These are phyloP conservation scores for Coemansia pectinata DNA, from an alignment of 192 early-diverging fungal species.

Conservation along the genomic window DNA sequence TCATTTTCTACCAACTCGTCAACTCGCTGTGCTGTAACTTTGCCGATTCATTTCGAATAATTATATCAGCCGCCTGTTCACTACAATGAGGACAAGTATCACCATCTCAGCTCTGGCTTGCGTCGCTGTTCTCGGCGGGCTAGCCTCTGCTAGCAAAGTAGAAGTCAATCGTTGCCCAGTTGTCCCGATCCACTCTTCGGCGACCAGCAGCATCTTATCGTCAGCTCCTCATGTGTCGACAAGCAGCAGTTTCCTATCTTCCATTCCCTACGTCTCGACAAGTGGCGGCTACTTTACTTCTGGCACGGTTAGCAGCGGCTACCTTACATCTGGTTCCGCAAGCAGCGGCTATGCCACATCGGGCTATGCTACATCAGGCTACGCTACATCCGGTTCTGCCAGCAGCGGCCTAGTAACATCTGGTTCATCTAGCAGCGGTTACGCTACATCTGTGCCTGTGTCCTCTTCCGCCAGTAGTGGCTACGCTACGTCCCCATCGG, in stretches of 20 bases:
- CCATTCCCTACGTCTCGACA: neutral
- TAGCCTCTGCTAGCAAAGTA: neutral
- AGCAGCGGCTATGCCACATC: no score
- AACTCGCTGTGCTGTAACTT: neutral
- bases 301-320: neutral
- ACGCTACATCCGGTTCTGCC: no score
- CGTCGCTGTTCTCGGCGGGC: neutral
- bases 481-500: no score
- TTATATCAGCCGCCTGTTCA: neutral
- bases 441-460: no score
- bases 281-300: neutral
- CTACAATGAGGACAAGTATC: neutral
- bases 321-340: neutral
- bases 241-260: neutral
- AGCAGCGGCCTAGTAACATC: no score
- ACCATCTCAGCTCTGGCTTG: constrained; percentile 1
- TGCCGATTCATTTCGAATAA: neutral
- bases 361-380: no score
- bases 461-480: no score
- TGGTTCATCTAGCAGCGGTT: no score
- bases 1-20: neutral
- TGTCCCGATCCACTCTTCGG: neutral
- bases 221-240: neutral
- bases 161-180: constrained; percentile 1
- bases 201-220: neutral